Base-by-base conservation (phyloP, 2,329 filamentous ascomycete species). In the Elsinoe australis region DNA sequence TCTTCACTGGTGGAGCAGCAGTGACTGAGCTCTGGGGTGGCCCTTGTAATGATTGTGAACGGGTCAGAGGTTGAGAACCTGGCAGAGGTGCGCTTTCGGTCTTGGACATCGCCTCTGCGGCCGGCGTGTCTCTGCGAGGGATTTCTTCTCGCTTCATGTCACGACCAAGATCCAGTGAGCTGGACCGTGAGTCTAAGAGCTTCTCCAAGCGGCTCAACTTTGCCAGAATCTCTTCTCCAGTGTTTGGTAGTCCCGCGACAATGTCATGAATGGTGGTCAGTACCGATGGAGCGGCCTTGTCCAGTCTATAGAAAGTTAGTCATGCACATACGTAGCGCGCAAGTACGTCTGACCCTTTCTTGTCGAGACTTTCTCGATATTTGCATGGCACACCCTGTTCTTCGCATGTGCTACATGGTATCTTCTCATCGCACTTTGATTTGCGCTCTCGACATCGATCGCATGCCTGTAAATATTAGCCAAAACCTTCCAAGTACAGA, bases 341-440 rank as follows among this genome's bases (percentile, higher is more conserved):
- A 6, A n/a, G n/a, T n/a, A n/a, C n/a, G 22, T n/a, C n/a, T 19
- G 14, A 44, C 39, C 26, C 94, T 90, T 61, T 44, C 7, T 94
- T 92, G 12, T 87, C 87, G 17, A 87, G 85, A 4, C 92, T 84
- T 60, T 95, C 89, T 55, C 89, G 82, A 65, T 95, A 96, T 64
- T 86, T 82, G 70, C 87, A 98, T 47, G 81, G 75, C 24, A 87
- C 75, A 55, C 78, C 82, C 62, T 94, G 94, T 56, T 96, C 89
- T 58, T 83, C 84, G 64, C 92, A 98, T 58, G 81, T 80, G 31
- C 83, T 87, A 61, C 87, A 90, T 58, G 85, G 88, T 55, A 84
- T 81, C 8, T 82, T 81, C 70, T 95, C 88, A 58, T 94, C 87
- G 63, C 88, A 95, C 67, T 94, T 94, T 10, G 87, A 87, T 66